Evolutionary conservation across 768 basidiomycete genomes (phyloP), one percentile per base, ranked within the genome.

Genomic region (Erythrobasidium yunnanense): DNA sequence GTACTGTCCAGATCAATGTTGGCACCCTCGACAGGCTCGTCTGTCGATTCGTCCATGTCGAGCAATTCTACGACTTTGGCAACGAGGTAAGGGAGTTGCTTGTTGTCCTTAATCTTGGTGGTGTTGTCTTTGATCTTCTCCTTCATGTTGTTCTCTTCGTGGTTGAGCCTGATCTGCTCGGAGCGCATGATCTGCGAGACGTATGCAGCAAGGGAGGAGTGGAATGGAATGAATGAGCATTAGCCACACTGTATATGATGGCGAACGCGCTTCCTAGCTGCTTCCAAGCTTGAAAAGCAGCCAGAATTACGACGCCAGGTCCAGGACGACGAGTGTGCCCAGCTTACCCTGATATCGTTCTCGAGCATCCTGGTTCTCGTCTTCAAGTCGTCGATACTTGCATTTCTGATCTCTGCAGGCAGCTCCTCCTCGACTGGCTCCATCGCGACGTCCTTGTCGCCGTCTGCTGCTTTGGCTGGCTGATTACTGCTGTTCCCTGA

Each of bases 101-200:
- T 97, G 78, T 99, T 97, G 83, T 99, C 93, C 78, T 95, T 47
- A 70, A 99, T 88, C 79, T 97, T 97, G 78, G 95, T 90, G 50
- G 87, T 86, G 69, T 96, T 99, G 75, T 99, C 95, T 57, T 89
- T 84, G 74, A 99, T 95, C 82, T 93, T 95, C 81, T 96, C 92
- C 75, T 89, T 87, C 95, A 99, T 97, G 70, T 87, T 86, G 71
- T 79, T 87, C 77, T 93, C 88, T 76, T 97, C 95, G 75, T 97
- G 93, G 72, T 88, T 85, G 62, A 99, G 78, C 55, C 95, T 83
- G 70, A 87, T 79, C 8, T 86, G 90, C 78, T 97, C 95, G 71
- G 90, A 93, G 72, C 88, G 84, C 87, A 99, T 95, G 71, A 99
- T 90, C 91, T 95, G 72, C 20, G n/a, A n/a, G n/a, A n/a, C n/a